Conservation (phyloP, 2,329 filamentous ascomycete genomes). For the Emericellopsis atlantica region DNA sequence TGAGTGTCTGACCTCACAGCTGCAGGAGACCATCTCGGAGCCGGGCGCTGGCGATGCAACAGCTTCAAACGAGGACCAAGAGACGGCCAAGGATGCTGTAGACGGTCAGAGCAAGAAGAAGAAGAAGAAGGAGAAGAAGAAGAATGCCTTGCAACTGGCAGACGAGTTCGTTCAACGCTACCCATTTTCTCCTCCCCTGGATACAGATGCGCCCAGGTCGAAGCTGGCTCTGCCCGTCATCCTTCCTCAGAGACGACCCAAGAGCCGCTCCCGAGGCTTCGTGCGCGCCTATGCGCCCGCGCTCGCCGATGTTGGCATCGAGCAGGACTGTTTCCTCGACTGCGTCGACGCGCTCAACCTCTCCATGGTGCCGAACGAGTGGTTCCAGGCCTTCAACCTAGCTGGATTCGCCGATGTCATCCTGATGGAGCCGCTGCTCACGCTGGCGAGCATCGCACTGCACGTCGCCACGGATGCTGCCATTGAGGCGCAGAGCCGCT, state of each 20-base stretch:
- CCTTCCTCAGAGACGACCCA: constrained; percentile 37
- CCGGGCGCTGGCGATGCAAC: neutral
- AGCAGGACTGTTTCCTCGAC: constrained; percentile 31
- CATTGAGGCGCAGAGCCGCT: constrained; percentile 23
- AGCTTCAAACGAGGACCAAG: neutral
- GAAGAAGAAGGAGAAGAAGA: neutral
- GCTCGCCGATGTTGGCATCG: constrained; percentile 30
- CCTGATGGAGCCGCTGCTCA: constrained; percentile 23
- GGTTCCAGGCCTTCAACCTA: constrained; percentile 25
- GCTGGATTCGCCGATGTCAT: constrained; percentile 23
- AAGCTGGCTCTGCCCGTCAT: constrained; percentile 31
- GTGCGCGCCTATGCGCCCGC: constrained; percentile 38
- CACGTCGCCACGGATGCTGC: constrained; percentile 26
- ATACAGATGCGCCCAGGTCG: neutral
- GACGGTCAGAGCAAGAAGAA: neutral
- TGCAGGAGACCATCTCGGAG: neutral
- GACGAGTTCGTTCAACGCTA: constrained; percentile 4
- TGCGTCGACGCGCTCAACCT: constrained; percentile 34
- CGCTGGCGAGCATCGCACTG: constrained; percentile 28
- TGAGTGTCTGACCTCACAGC: too few relatives aligned
- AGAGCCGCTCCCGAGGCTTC: constrained; percentile 33
- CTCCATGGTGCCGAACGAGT: constrained; percentile 18
- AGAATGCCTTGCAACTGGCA: neutral
- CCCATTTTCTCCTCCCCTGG: neutral
- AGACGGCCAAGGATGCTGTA: neutral